Evolutionary conservation across 441 rosid genomes (phyloP).

Genomic region (Adansonia gregorii): DNA sequence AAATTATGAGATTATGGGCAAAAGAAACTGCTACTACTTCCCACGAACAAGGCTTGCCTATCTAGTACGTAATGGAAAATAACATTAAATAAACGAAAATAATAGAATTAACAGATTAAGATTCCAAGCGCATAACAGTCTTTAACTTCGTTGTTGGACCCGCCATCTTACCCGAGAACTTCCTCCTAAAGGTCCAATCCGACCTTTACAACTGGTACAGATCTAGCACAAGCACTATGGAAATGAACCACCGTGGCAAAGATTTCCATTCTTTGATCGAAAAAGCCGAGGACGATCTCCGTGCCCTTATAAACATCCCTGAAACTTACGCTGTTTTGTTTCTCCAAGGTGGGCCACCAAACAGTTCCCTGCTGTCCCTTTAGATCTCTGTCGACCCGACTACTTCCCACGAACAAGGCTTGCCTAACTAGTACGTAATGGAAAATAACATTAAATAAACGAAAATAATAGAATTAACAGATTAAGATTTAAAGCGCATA

Average conservation of each 20-base stretch:
- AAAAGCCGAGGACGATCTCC: constrained; percentile 26
- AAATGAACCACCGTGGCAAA: constrained; percentile 95
- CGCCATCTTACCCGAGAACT: constrained; percentile 72
- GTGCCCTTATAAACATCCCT: constrained; percentile 40
- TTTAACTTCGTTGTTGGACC: constrained; percentile 96
- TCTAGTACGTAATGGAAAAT: too few species aligned
- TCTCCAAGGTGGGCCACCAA: constrained; percentile 94
- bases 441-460: too few species aligned
- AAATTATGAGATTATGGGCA: too few species aligned
- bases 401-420: constrained; percentile 34
- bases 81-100: too few species aligned
- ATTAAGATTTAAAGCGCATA: too few species aligned
- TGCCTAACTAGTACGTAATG: too few species aligned
- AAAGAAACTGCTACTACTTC: too few species aligned
- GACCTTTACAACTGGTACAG: constrained; percentile 90
- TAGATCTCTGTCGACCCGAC: constrained; percentile 63
- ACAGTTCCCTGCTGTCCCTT: constrained; percentile 80
- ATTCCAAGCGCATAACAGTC: constrained; percentile 25
- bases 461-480: too few species aligned
- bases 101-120: too few species aligned
- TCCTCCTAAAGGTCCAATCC: constrained; percentile 72
- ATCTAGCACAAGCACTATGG: constrained; percentile 97
- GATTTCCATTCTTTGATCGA: constrained; percentile 83
- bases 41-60: too few species aligned
- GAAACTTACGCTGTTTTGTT: constrained; percentile 72